Base-by-base conservation (phyloP, 768 basidiomycete species). In the Boletellus sp. region DNA sequence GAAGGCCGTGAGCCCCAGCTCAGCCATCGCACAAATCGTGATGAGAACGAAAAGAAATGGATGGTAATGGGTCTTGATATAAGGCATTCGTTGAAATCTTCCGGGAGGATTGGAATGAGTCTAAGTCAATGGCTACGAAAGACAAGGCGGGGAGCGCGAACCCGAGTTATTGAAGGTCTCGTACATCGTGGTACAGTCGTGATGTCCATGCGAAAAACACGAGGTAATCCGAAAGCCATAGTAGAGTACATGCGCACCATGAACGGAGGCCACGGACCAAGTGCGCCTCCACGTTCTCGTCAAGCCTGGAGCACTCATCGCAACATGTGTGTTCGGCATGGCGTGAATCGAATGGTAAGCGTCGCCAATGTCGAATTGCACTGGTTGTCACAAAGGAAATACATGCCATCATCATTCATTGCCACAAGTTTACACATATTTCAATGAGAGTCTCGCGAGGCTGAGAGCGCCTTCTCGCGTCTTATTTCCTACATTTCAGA, bases 391-490 rank as follows among this genome's bases (percentile, higher is more conserved):
- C 37, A 41, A 58, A 48, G 53, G 64, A 33, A 7, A 36, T 50
- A 42, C 50, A 51, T 42, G 49, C 33, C 50, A 53, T 53, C 47
- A 43, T 53, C 32, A 60, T 52, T 55, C 48, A 57, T 48, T 42
- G 46, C 51, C 49, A n/a, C 50, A 40, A 50, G 43, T 38, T 62
- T 59, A 70, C 59, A 28, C 28, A 28, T 28, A 70, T 64, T 41
- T 55, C 33, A 94, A 69, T 19, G 90, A 87, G 52, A 78, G 71
- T 67, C 74, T 76, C 6, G 94, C 94, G 64, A 97, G 81, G 61
- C 75, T 71, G 60, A 97, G 69, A 2, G 89, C 90, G 20, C 95
- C 95, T 35, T 90, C 90, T 71, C 81, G 89, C 2, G 94, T 93
- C 67, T 87, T 84, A 69, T 94, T 94, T 22, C 90, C 90, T 92